phyloP scores from a whole-genome alignment of 441 rosid species.

The Erodium moschatum region DNA sequence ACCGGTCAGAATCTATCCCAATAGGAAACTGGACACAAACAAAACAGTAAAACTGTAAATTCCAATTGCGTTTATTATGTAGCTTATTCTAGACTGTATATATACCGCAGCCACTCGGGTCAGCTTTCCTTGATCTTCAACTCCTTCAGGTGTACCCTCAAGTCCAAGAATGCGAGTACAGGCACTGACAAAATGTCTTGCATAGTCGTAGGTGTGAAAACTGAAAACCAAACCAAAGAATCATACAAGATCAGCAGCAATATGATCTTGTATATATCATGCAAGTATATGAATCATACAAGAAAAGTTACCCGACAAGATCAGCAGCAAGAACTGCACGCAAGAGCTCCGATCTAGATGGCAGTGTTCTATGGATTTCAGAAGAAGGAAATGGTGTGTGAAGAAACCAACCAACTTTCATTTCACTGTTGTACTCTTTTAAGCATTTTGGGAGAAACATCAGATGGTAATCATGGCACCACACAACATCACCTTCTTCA shows the following conservation, averaged over 20 bases:
- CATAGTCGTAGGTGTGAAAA: slow-evolving; percentile 96
- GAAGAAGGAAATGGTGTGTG: slow-evolving; percentile 99
- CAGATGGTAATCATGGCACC: slow-evolving; percentile 99
- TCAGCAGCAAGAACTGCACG: slow-evolving; percentile 97
- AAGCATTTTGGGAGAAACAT: slow-evolving; percentile 96
- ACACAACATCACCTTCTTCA: slow-evolving; percentile 96
- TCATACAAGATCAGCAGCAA: too few relatives aligned
- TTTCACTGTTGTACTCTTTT: slow-evolving; percentile 59
- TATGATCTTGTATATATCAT: too few relatives aligned
- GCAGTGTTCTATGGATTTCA: slow-evolving; percentile 93
- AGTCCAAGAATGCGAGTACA: slow-evolving; percentile 98
- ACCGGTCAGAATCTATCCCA: slow-evolving; percentile 88
- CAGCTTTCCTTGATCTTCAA: slow-evolving; percentile 90
- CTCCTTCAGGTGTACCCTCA: slow-evolving; percentile 99
- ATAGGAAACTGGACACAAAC: slow-evolving; percentile 68
- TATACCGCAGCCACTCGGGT: slow-evolving; percentile 98
- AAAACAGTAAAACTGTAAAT: background rate
- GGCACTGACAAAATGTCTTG: slow-evolving; percentile 98
- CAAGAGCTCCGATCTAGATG: slow-evolving; percentile 87
- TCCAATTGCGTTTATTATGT: slow-evolving; percentile 5
- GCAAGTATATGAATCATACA: background rate
- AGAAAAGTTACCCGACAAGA: slow-evolving; percentile 75
- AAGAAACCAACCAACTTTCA: slow-evolving; percentile 99
- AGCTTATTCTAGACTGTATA: slow-evolving; percentile 17
- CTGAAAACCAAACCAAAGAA: slow-evolving; percentile 33